phyloP scores from a whole-genome alignment of 495 filamentous ascomycete species.

The Amorphotheca resinae region DNA sequence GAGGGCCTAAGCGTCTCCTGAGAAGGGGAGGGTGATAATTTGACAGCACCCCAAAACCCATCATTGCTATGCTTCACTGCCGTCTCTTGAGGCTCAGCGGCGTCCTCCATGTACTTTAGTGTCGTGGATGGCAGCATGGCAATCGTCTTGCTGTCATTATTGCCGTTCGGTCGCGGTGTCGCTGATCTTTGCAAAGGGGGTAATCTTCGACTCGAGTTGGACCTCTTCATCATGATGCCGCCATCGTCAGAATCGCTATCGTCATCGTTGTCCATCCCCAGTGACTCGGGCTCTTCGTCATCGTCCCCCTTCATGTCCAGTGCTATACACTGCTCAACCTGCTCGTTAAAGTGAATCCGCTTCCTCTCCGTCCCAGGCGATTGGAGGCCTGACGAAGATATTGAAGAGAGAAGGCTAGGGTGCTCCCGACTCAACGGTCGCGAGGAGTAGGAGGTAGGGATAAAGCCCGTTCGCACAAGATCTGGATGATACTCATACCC shows the following conservation, averaged over 20 bases:
- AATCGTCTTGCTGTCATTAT: constrained; percentile 74
- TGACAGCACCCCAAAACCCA: constrained; percentile 29
- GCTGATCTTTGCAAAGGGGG: constrained; percentile 11
- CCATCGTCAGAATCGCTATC: constrained; percentile 63
- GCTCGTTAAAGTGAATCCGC: constrained; percentile 93
- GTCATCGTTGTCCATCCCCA: constrained; percentile 28
- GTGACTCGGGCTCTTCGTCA: constrained; percentile 49
- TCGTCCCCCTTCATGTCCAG: constrained; percentile 69
- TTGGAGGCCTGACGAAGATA: constrained; percentile 45
- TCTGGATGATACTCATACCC: constrained; percentile 29
- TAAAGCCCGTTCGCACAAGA: constrained; percentile 51
- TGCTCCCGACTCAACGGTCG: constrained; percentile 41
- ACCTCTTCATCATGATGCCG: constrained; percentile 70
- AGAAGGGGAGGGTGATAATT: constrained; percentile 37
- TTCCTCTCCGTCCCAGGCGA: constrained; percentile 58
- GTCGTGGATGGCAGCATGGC: constrained; percentile 86
- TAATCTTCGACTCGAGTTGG: constrained; percentile 31
- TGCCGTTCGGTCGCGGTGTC: constrained; percentile 33
- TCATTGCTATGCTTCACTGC: constrained; percentile 40
- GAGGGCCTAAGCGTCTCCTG: constrained; percentile 65
- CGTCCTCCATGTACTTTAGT: constrained; percentile 74
- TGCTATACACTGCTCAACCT: constrained; percentile 90
- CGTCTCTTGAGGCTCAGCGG: constrained; percentile 52
- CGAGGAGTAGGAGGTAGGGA: constrained; percentile 43
- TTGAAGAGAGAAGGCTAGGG: constrained; percentile 44